Evolutionary conservation across 2,329 filamentous ascomycete genomes (phyloP).

Genomic region (Fusarium armeniacum): DNA sequence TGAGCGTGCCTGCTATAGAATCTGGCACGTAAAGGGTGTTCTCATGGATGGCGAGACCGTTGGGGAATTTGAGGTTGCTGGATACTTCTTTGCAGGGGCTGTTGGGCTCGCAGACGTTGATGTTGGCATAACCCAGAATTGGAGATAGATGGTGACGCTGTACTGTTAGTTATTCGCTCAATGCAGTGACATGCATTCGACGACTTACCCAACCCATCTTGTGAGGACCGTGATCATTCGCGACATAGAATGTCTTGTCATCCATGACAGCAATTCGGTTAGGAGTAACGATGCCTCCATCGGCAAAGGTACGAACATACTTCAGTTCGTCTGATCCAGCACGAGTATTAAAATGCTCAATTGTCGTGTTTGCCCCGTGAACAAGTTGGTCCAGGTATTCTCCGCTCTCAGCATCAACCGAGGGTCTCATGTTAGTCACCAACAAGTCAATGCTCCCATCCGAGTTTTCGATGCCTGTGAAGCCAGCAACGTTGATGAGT

Average conservation of each 20-base stretch:
- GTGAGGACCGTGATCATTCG: slow-evolving; percentile 42
- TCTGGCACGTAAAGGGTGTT: slow-evolving; percentile 53
- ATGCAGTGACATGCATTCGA: accelerated
- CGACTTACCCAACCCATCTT: slow-evolving; percentile 36
- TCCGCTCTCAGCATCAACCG: slow-evolving; percentile 24
- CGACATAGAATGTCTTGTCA: slow-evolving; percentile 32
- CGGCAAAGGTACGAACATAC: slow-evolving; percentile 36
- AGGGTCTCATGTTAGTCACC: slow-evolving; percentile 38
- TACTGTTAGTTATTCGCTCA: background rate
- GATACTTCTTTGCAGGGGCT: slow-evolving; percentile 44
- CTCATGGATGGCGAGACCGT: slow-evolving; percentile 50
- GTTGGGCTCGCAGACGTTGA: slow-evolving; percentile 47
- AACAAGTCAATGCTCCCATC: slow-evolving; percentile 36
- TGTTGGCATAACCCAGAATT: slow-evolving; percentile 48
- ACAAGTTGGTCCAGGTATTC: slow-evolving; percentile 24
- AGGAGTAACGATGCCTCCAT: slow-evolving; percentile 36
- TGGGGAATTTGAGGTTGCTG: slow-evolving; percentile 49
- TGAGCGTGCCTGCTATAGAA: slow-evolving; percentile 41
- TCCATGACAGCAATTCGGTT: slow-evolving; percentile 40
- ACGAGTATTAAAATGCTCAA: slow-evolving; percentile 39
- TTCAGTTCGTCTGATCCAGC: slow-evolving; percentile 26
- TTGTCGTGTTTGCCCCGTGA: slow-evolving; percentile 29
- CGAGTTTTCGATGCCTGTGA: slow-evolving; percentile 49
- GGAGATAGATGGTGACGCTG: slow-evolving; percentile 40
- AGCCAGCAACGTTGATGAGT: slow-evolving; percentile 50